phyloP scores from a whole-genome alignment of 1,139 yeast genomes.

The Sugiyamaella pinicola region DNA sequence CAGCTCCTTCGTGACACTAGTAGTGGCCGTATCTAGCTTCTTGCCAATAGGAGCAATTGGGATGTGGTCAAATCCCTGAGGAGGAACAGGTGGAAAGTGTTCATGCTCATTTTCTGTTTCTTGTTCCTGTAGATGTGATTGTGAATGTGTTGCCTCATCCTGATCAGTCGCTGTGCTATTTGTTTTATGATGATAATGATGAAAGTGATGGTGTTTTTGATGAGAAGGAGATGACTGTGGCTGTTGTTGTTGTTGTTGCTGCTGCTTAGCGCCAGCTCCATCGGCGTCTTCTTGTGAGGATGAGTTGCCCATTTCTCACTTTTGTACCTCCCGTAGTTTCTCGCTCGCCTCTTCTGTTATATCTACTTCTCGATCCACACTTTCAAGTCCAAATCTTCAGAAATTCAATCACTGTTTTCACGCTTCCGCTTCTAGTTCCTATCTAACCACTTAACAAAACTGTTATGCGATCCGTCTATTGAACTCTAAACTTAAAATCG shows the following conservation, averaged over 20 bases:
- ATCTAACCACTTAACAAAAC: too few relatives aligned
- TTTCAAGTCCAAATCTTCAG: too few relatives aligned
- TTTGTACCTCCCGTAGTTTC: too few relatives aligned
- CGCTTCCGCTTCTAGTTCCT: too few relatives aligned
- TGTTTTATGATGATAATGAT: constrained; percentile 6
- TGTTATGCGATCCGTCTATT: too few relatives aligned
- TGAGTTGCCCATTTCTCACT: constrained; percentile 39
- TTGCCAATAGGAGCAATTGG: constrained; percentile 14
- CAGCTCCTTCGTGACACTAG: constrained; percentile 22
- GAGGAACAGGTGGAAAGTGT: constrained; percentile 22
- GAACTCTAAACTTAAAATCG: too few relatives aligned
- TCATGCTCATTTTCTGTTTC: constrained; percentile 2
- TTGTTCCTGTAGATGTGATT: background rate
- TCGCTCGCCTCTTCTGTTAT: background rate
- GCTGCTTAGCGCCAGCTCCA: constrained; percentile 5
- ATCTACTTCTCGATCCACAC: background rate
- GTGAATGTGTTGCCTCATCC: background rate
- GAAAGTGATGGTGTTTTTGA: constrained; percentile 12
- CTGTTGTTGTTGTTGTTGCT: background rate
- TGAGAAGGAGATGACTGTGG: constrained; percentile 17
- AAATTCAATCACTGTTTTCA: too few relatives aligned
- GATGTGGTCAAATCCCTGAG: constrained; percentile 26
- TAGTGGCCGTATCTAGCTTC: constrained; percentile 16
- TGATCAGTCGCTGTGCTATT: background rate
- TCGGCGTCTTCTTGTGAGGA: constrained; percentile 37